Base-by-base conservation (phyloP, 2,329 filamentous ascomycete species). In the Zarea fungicola region DNA sequence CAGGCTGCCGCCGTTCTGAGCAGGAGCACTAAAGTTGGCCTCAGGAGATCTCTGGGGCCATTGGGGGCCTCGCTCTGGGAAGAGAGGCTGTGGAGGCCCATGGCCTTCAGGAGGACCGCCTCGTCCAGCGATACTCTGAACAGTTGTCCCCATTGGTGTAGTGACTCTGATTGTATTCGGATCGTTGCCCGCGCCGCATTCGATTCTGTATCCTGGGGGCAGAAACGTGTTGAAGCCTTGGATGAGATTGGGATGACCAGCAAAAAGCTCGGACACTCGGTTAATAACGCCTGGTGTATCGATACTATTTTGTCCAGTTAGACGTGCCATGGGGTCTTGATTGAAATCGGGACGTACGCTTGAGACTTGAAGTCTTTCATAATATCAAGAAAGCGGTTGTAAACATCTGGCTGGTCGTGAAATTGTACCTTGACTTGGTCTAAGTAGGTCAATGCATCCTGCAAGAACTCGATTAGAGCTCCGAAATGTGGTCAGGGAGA, bases 331-430 rank as follows among this genome's bases (percentile, higher is more conserved):
- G 8, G 10, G 21, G 8, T 9, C 11, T 1, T 37, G 18, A 35
- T 13, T 13, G 22, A 13, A 37, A 47, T 23, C 36, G 34, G 40
- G 48, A 78, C 86, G 71, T 74, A 91, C 81, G 91, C 90, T 70
- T 96, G 92, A 60, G 90, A 96, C 70, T 99, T 99, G 67, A 99
- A 99, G 60, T 99, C 93, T 63, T 99, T 99, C 93, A 99, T 99
- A 42, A 99, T 99, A 59, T 99, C 93, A 39, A 99, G 72, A 60
- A 99, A 97, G 31, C 88, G 79, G 62, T 97, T 97, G 62, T 99
- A 99, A 1, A 99, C 93, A 66, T 97, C 92, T 4, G 93, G 91
- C 57, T 96, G 90, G 55, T 97, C 92, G 52, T 90, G 87, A 59
- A 99, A 99, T 62, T 96, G 91, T 23, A 97, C 91, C 69, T 99